A percentile compares a stretch with the other conserved stretches of the same genome.
Evolutionary conservation across 2,329 filamentous ascomycete species (phyloP).

Genomic region (Cladophialophora yegresii): DNA sequence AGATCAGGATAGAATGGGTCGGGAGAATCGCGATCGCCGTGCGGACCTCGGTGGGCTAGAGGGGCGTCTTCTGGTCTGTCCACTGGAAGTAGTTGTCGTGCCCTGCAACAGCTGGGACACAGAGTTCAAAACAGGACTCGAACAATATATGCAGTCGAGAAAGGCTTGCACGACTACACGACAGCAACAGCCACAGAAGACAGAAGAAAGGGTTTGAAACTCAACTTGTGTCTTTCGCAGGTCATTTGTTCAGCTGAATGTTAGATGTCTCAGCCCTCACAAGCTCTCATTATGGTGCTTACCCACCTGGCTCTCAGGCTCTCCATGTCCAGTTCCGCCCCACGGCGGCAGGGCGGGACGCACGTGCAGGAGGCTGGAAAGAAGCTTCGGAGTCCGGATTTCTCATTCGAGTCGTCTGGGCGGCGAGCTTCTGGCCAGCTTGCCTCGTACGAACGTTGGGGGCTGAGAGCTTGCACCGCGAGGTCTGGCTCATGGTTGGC

Average conservation of each 20-base stretch:
- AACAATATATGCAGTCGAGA: constrained; percentile 7
- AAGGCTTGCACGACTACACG: background rate
- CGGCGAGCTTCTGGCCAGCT: constrained; percentile 1
- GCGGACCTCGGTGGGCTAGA: background rate
- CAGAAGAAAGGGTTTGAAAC: constrained; percentile 11
- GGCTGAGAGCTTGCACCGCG: background rate
- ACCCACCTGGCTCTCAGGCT: constrained; percentile 6
- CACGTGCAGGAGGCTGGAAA: constrained; percentile 17
- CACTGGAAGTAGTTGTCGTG: background rate
- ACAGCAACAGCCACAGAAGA: background rate
- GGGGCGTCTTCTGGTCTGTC: background rate
- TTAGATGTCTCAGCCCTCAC: constrained; percentile 14
- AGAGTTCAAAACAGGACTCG: constrained; percentile 1
- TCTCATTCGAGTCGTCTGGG: constrained; percentile 4
- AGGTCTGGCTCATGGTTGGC: constrained; percentile 1
- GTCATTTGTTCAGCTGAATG: constrained; percentile 15
- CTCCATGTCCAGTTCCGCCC: constrained; percentile 16
- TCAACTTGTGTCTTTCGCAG: constrained; percentile 11
- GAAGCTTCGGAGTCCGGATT: constrained; percentile 14
- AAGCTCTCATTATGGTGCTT: constrained; percentile 9
- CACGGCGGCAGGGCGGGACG: background rate
- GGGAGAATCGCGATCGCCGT: background rate
- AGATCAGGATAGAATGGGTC: background rate
- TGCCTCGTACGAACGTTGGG: background rate
- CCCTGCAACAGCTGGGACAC: constrained; percentile 1